Conservation (phyloP, 441 rosid genomes). For the Eutrema salsugineum region DNA sequence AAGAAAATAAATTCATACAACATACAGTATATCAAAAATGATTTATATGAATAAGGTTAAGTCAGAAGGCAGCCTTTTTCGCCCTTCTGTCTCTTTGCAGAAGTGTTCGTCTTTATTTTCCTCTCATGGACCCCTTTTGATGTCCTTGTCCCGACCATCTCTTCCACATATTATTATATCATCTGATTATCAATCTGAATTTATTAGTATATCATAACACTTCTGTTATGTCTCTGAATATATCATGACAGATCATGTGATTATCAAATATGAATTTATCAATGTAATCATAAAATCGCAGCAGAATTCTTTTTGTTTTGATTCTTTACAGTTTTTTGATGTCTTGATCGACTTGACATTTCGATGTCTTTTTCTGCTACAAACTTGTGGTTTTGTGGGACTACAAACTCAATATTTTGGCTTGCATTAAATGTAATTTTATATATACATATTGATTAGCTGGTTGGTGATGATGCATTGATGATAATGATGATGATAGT, state of each 20-base stretch:
- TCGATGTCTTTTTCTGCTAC: neutral
- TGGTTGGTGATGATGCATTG: conserved; percentile 18
- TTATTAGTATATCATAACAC: conserved; percentile 1
- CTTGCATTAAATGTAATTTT: conserved; percentile 2
- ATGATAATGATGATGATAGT: conserved; percentile 12
- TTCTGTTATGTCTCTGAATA: neutral
- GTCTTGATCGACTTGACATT: conserved; percentile 12
- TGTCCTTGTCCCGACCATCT: conserved; percentile 30
- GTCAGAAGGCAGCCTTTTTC: conserved; percentile 29
- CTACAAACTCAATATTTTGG: conserved; percentile 17
- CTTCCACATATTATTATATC: conserved; percentile 26
- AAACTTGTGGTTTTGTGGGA: conserved; percentile 24
- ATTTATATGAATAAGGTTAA: conserved; percentile 15
- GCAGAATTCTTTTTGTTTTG: neutral
- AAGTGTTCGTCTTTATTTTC: conserved; percentile 22
- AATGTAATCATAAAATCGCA: neutral
- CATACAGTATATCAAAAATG: neutral
- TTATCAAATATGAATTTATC: neutral
- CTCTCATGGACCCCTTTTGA: conserved; percentile 22
- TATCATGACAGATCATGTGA: neutral
- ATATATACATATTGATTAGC: conserved; percentile 28
- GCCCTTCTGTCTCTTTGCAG: conserved; percentile 24
- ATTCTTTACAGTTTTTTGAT: neutral
- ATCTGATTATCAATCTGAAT: conserved; percentile 12
- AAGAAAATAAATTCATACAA: neutral